Base-by-base conservation (phyloP, 768 basidiomycete species). In the Trametes meyenii region DNA sequence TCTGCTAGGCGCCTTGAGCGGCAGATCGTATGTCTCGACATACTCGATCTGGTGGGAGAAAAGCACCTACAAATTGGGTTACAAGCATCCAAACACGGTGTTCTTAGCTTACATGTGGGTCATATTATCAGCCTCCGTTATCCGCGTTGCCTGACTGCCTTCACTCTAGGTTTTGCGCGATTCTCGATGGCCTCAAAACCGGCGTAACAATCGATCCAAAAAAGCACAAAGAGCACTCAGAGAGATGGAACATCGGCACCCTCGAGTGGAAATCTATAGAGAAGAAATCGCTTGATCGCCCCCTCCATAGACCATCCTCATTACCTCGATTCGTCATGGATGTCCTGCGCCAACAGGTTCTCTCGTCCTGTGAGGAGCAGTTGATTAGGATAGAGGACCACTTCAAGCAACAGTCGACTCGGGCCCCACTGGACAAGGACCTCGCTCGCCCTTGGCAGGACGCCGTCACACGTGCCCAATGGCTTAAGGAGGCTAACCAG, bases 131-230 rank as follows among this genome's bases (percentile, higher is more conserved):
- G 39, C 17, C 53, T 46, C n/a, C 45, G 16, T 5, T 19, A 16
- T 19, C 56, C 24, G 55, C 33, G 19, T 46, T 19, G 11, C 24
- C 21, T 23, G 53, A 55, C 17, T 21, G n/a, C 46, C n/a, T 17
- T 48, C 1, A 2, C 17, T 44, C 21, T 23, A 80, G 81, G 75
- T 83, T 83, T 70, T 74, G 81, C 61, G 79, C 78, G 43, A 75
- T 83, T 11, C 78, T 90, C 1, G 88, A 90, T 65, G 81, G 83
- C 0, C 66, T 80, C 10, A 90, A 90, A 65, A 85, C 83, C 8
- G 88, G 88, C 0, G 75, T 81, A 51, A 75, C 73, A 0, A 76
- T 88, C 42, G 67, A 67, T 5, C 70, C 67, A 0, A 66, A 73
- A 0, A 67, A 76, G 16, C 69, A 76, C n/a, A 59, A 33, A 33